Evolutionary conservation across 2,329 filamentous ascomycete genomes (phyloP).

Genomic region (Rutstroemia sp.): DNA sequence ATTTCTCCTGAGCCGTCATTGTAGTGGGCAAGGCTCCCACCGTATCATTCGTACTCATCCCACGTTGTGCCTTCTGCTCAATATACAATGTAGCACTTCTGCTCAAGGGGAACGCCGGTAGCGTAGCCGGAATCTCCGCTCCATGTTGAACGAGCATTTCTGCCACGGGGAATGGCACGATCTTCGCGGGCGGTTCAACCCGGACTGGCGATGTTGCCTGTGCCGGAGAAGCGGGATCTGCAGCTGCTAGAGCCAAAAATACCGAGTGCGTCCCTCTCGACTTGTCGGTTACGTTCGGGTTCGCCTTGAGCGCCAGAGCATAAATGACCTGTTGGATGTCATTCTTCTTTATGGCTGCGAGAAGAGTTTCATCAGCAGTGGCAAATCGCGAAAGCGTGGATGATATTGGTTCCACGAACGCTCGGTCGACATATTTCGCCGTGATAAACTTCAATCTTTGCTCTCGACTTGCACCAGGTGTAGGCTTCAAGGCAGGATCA

Average conservation of each 20-base stretch:
- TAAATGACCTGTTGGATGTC: constrained; percentile 92
- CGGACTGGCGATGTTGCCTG: constrained; percentile 37
- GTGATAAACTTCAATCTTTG: constrained; percentile 94
- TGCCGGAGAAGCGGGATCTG: constrained; percentile 76
- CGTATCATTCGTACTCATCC: constrained; percentile 43
- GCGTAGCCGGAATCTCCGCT: constrained; percentile 68
- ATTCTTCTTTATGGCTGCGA: constrained; percentile 92
- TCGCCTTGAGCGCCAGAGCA: constrained; percentile 76
- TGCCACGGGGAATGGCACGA: constrained; percentile 75
- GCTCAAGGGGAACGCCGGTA: constrained; percentile 79
- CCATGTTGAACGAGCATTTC: constrained; percentile 92
- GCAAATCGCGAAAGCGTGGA: constrained; percentile 66
- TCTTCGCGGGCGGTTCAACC: constrained; percentile 35
- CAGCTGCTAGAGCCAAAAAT: constrained; percentile 85
- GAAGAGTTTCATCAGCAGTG: constrained; percentile 77
- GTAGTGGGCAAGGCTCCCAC: constrained; percentile 51
- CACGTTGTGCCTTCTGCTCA: constrained; percentile 60
- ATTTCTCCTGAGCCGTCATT: constrained; percentile 41
- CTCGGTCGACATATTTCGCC: constrained; percentile 81
- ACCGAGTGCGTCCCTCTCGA: constrained; percentile 83
- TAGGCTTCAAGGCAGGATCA: constrained; percentile 64
- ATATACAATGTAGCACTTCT: constrained; percentile 75
- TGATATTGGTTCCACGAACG: constrained; percentile 73
- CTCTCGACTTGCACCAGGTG: constrained; percentile 72
- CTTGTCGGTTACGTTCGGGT: constrained; percentile 78